Evolutionary conservation across 495 filamentous ascomycete genomes (phyloP), one percentile per base, ranked within the genome.

Genomic region (Penicillium canariense): DNA sequence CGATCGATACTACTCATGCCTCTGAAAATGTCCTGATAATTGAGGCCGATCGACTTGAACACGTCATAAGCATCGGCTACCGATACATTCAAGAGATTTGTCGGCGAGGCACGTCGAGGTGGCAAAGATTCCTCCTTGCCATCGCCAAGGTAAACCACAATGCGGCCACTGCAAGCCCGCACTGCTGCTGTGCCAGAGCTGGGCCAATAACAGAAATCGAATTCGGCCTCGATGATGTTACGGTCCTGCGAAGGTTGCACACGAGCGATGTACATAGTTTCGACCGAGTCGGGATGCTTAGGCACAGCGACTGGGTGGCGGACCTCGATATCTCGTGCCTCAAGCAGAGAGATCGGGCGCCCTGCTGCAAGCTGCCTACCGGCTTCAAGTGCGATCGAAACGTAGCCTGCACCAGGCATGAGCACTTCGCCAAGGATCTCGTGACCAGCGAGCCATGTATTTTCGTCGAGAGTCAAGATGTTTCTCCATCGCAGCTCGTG

Each of bases 361-460:
- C 27, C 34, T 3, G 11, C 26, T 5, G 40, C 44, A 17, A 54
- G 3, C 1, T 6, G 38, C 23, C 12, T 57, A 15, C 30, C 42
- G 0, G 82, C 79, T 52, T 88, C 84, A 0, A 86, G 20, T 0
- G 80, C 84, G 75, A 82, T 81, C 1, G 74, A 62, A 28, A 83
- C 53, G 55, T 80, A 86, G 0, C 76, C 82, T 1, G 83, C 76
- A 55, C 76, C 80, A 11, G 86, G 86, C 56, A 83, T 85, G 2
- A 88, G 64, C 1, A 59, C 54, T 26, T 73, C 58, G 2, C 64
- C 57, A 39, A 75, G 71, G 0, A 79, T 1, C 31, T 58, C 8
- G 32, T 79, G 74, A 4, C 68, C 68, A 0, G 27, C 1, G 0
- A 77, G 47, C 76, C 76, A 77, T 1, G 63, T 52, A 0, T 73